These are phyloP conservation scores for Podospora bellae-mahoneyi DNA, from an alignment of 495 filamentous ascomycete species.

Conservation along the genomic window DNA sequence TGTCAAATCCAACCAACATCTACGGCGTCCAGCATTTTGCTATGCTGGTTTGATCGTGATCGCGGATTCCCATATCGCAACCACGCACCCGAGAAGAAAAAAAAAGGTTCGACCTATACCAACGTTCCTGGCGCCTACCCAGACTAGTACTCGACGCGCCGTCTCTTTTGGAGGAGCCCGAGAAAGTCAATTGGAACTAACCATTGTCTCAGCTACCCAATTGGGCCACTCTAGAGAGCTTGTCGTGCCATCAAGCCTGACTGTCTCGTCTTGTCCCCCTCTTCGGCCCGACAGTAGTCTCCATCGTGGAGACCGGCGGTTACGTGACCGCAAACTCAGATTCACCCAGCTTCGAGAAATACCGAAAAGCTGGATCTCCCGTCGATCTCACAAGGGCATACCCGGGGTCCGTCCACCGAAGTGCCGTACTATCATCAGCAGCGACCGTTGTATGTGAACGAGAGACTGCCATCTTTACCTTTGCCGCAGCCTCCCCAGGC, in stretches of 20 bases:
- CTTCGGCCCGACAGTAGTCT: conserved; percentile 11
- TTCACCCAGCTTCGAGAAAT: conserved; percentile 35
- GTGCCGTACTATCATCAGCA: conserved; percentile 71
- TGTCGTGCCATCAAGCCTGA: not conserved
- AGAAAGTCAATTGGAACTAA: conserved; percentile 13
- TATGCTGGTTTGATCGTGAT: conserved; percentile 7
- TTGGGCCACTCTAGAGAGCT: conserved; percentile 3
- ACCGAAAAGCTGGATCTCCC: conserved; percentile 99
- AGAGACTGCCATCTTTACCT: conserved; percentile 75
- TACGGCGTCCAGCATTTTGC: conserved; percentile 3
- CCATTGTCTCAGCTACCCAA: conserved; percentile 13
- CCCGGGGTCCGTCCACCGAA: conserved; percentile 75
- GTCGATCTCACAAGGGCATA: conserved; percentile 84
- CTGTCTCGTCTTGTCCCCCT: conserved; percentile 7
- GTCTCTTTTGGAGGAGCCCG: not conserved
- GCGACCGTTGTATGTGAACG: conserved; percentile 63
- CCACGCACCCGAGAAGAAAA: conserved; percentile 3
- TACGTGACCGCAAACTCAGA: conserved; percentile 10
- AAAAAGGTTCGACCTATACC: conserved; percentile 15
- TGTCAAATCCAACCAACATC: not conserved
- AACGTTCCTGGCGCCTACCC: conserved; percentile 6
- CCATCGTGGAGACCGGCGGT: conserved; percentile 11
- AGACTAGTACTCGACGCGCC: conserved; percentile 1
- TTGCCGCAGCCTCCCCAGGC: conserved; percentile 61
- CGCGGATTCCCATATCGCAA: not conserved